Evolutionary conservation across 2,329 filamentous ascomycete species (phyloP), one percentile per base, ranked within the genome.

Genomic region (Westerdykella ornata): DNA sequence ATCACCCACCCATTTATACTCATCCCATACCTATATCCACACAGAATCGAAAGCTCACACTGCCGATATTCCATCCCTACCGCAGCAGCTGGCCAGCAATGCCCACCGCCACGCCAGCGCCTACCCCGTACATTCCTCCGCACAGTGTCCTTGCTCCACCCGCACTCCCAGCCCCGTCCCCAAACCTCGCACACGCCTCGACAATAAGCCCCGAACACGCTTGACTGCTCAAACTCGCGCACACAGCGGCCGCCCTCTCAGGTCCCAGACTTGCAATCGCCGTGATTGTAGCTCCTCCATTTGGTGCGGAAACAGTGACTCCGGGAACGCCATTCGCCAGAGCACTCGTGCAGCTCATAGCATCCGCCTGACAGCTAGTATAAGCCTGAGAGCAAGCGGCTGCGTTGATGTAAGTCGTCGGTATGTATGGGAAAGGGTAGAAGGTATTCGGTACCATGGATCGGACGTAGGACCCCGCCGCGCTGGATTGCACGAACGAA

Each of bases 321-420:
- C 71, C 74, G 39, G 73, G 70, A 2, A 66, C 67, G 35, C 64
- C 62, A n/a, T 68, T 72, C 18, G 70, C 72, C 44, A 78, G 62
- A 20, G 68, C 62, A 49, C 54, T 46, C 45, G 62, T 65, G 42
- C 63, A 66, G 48, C 57, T 59, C 45, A 59, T 56, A 59, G 60
- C 61, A 62, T 75, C 68, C 31, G 61, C 66, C 53, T 74, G 68
- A 45, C 75, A 78, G 42, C 65, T 63, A 26, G 71, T 72, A 61
- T 75, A 78, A 59, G 75, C 75, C 36, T 71, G 71, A 19, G 73
- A 72, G 59, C 75, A 79, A 30, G 68, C 66, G 38, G 65, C 68
- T 45, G 72, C 68, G 44, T 76, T 71, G 20, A 63, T 57, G 55
- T 77, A 77, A 43, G 70, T 70, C 2, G 75, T 78, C 13, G 75